Base-by-base conservation (phyloP, 2,329 filamentous ascomycete genomes). In the Huntiella bhutanensis region DNA sequence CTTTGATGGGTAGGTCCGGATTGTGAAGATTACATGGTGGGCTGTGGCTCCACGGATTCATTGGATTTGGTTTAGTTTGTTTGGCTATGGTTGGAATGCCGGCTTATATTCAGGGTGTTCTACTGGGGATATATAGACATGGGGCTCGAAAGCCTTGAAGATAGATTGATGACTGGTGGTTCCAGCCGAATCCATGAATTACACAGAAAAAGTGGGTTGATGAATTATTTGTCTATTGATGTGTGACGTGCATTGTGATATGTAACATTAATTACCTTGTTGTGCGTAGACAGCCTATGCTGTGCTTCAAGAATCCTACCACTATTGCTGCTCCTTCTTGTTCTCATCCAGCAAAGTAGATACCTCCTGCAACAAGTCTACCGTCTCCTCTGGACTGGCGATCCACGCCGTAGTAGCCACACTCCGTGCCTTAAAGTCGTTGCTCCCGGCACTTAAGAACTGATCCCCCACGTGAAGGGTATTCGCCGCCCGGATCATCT, bases 401-500 rank as follows among this genome's bases (percentile, higher is more conserved):
- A 98, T 93, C 91, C 91, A 98, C 1, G 88, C 87, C 16, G 91
- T 96, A 1, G 88, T 95, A 33, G 84, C 91, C 15, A 92, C 87
- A 55, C 86, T 74, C 28, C 88, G 71, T 5, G 88, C 83, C 66
- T 95, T 94, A 68, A 96, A 98, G 62, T 98, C 91, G 62, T 98
- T 98, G 12, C 86, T 85, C 0, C 87, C 87, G 3, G 88, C 88
- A 51, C 83, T 93, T 52, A 98, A 65, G 61, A 98, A 98, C 64
- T 98, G 91, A 62, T 98, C 91, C 11, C 91, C 91, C 4, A 98
- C 84, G 62, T 98, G 91, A 49, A 98, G 68, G 6, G 87, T 95
- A 56, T 82, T 81, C 52, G 80, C 75, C 3, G 77, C 82, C 43
- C 71, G 68, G 54, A 95, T 76, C 34, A 56, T 52, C 2, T 71